Evolutionary conservation across 148 eudicot genomes (phyloP).

Genomic region (Nyssa sinensis): DNA sequence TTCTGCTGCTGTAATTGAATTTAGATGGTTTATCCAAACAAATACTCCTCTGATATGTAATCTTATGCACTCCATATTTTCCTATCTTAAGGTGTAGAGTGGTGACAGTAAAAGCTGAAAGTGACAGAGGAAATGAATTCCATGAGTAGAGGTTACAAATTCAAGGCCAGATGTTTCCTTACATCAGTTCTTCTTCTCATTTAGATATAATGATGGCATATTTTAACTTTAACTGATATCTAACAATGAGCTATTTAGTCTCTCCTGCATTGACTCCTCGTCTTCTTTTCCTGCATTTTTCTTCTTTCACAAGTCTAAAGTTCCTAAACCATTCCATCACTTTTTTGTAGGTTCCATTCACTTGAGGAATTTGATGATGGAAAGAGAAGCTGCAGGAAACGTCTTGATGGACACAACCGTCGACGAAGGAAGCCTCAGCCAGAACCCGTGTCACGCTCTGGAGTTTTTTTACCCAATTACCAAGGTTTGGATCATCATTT

Average conservation of each 20-base stretch:
- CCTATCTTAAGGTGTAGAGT: not conserved
- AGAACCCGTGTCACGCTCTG: slow-evolving; percentile 14
- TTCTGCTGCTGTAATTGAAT: not conserved
- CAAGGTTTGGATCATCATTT: slow-evolving; percentile 13
- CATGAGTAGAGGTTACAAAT: not conserved
- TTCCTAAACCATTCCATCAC: not conserved
- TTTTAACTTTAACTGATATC: not conserved
- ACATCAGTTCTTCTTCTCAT: not conserved
- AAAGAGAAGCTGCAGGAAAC: slow-evolving; percentile 33
- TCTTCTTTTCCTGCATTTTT: not conserved
- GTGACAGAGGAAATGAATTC: not conserved
- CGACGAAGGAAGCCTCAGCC: slow-evolving; percentile 30
- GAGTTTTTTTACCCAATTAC: slow-evolving; percentile 9
- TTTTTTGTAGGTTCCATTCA: slow-evolving; percentile 25
- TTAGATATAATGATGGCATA: not conserved
- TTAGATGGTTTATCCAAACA: not conserved
- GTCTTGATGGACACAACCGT: slow-evolving; percentile 33
- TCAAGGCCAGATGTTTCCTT: not conserved
- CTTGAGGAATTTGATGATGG: slow-evolving; percentile 33
- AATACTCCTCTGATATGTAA: not conserved
- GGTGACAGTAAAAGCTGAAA: not conserved
- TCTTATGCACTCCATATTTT: not conserved
- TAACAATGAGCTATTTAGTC: not conserved
- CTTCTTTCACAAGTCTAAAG: not conserved
- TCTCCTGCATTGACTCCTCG: not conserved